phyloP scores from a whole-genome alignment of 805 yeast genomes.

The Scheffersomyces coipomensis region DNA sequence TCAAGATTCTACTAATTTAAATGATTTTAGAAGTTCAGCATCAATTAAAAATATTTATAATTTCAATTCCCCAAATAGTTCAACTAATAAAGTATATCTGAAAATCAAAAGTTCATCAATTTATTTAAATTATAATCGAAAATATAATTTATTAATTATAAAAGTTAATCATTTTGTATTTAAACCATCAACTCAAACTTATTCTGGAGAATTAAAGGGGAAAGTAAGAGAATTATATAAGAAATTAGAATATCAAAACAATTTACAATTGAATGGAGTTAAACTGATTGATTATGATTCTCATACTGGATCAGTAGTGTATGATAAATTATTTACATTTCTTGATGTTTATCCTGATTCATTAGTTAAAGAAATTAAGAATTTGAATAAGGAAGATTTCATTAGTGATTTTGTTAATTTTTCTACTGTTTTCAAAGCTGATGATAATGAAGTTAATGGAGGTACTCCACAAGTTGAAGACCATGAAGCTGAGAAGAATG shows the following conservation, averaged over 20 bases:
- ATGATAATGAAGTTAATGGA: slow-evolving; percentile 5
- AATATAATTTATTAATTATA: slow-evolving; percentile 19
- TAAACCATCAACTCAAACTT: slow-evolving; percentile 7
- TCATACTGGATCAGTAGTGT: slow-evolving; percentile 20
- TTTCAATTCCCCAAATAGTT: slow-evolving; percentile 7
- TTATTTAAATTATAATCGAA: slow-evolving; percentile 17
- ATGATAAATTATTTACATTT: slow-evolving; percentile 17
- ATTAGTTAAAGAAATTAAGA: slow-evolving; percentile 15
- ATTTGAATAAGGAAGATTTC: slow-evolving; percentile 21
- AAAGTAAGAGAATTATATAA: slow-evolving; percentile 9
- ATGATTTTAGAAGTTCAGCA: slow-evolving; percentile 16
- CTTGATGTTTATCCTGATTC: slow-evolving; percentile 15
- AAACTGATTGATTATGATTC: slow-evolving; percentile 11
- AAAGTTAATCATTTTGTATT: slow-evolving; percentile 19
- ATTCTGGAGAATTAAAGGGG: slow-evolving; percentile 8
- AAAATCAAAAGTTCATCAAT: slow-evolving; percentile 15
- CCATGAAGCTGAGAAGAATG: neutral
- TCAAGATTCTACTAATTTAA: slow-evolving; percentile 31
- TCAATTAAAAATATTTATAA: slow-evolving; percentile 11
- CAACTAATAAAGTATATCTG: slow-evolving; percentile 9
- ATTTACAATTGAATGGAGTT: slow-evolving; percentile 5
- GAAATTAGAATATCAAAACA: slow-evolving; percentile 13
- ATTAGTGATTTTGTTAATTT: slow-evolving; percentile 28
- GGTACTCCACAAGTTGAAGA: slow-evolving; percentile 9
- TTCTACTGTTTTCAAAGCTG: slow-evolving; percentile 13